Evolutionary conservation across 75 land plant genomes (phyloP).

Genomic region (Adiantum capillusveneris): DNA sequence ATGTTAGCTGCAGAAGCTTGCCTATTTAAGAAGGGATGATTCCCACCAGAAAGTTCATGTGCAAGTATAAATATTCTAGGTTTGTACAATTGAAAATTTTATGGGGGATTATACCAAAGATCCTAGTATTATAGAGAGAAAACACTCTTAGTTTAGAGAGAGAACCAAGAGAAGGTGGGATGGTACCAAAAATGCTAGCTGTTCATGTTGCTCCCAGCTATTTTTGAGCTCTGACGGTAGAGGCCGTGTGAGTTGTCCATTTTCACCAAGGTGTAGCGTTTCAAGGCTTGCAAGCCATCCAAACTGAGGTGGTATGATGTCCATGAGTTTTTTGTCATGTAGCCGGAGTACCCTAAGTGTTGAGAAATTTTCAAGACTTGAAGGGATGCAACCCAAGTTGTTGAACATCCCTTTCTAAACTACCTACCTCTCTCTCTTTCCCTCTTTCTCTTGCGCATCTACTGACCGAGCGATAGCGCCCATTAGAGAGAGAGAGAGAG

Average conservation of each 20-base stretch:
- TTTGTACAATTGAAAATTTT: slow-evolving; percentile 53
- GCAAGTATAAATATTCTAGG: slow-evolving; percentile 42
- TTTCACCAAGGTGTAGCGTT: slow-evolving; percentile 64
- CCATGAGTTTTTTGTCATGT: slow-evolving; percentile 70
- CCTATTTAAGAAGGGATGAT: slow-evolving; percentile 51
- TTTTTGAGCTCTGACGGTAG: slow-evolving; percentile 61
- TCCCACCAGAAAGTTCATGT: slow-evolving; percentile 59
- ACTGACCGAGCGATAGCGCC: too few relatives aligned
- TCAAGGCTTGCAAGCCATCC: slow-evolving; percentile 39
- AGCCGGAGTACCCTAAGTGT: slow-evolving; percentile 33
- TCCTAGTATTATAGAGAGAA: slow-evolving; percentile 52
- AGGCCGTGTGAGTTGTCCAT: slow-evolving; percentile 51
- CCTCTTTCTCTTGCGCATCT: too few relatives aligned
- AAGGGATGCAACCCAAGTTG: slow-evolving; percentile 58
- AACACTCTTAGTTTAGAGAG: slow-evolving; percentile 56
- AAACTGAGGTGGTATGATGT: slow-evolving; percentile 43
- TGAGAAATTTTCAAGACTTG: slow-evolving; percentile 37
- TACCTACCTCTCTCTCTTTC: too few relatives aligned
- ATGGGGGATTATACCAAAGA: slow-evolving; percentile 64
- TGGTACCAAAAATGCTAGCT: slow-evolving; percentile 52
- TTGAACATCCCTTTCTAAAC: too few relatives aligned
- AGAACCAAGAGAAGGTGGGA: slow-evolving; percentile 38
- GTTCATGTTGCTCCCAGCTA: slow-evolving; percentile 66
- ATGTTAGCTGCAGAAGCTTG: slow-evolving; percentile 27
- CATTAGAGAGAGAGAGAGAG: too few relatives aligned